Conservation (phyloP, 805 yeast genomes). For the Kurtzmaniella cleridarum region DNA sequence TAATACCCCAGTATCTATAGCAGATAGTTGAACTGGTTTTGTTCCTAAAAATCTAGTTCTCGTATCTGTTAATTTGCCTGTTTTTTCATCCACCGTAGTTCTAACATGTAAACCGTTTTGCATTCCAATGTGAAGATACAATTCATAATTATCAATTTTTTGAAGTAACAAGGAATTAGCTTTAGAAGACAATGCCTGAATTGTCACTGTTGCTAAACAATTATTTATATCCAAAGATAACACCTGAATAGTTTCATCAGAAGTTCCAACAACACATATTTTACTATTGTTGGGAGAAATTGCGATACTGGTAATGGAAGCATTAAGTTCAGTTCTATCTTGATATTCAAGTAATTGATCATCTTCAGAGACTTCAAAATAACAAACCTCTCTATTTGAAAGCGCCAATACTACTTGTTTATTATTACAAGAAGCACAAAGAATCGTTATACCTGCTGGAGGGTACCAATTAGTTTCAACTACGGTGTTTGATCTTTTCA, state of each 20-base stretch:
- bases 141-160: constrained; percentile 8
- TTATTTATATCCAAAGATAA: constrained; percentile 55
- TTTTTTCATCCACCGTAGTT: constrained; percentile 47
- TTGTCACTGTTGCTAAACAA: constrained; percentile 54
- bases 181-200: constrained; percentile 60
- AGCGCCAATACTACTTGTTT: constrained; percentile 68
- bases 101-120: constrained; percentile 76
- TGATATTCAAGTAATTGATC: constrained; percentile 70
- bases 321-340: constrained; percentile 50
- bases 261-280: constrained; percentile 64
- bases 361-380: constrained; percentile 63
- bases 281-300: constrained; percentile 44
- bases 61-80: constrained; percentile 59
- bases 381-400: constrained; percentile 69
- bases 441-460: constrained; percentile 67
- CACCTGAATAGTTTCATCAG: constrained; percentile 65
- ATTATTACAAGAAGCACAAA: constrained; percentile 55
- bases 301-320: constrained; percentile 43
- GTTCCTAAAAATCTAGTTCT: constrained; percentile 72
- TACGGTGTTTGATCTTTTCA: constrained; percentile 10
- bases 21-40: constrained; percentile 48
- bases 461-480: constrained; percentile 69
- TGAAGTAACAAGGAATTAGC: constrained; percentile 23
- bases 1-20: constrained; percentile 30
- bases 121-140: constrained; percentile 70